Base-by-base conservation (phyloP, 306 rosid genomes). In the Vigna radiata region DNA sequence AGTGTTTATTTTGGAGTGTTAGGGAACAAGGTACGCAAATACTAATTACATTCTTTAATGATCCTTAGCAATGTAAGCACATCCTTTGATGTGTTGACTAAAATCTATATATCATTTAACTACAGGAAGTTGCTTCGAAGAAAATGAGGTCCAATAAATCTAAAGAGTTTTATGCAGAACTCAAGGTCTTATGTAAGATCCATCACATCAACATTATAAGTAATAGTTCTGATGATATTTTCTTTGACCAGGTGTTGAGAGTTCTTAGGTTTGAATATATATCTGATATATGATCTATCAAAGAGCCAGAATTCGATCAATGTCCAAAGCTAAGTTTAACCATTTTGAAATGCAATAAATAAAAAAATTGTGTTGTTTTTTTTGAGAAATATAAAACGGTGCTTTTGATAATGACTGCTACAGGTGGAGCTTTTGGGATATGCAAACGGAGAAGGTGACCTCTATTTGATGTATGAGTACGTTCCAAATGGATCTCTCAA, bases 381-480 rank as follows among this genome's bases (percentile, higher is more conserved):
- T 36, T 36, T 6, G 41, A 36, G 41, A 6, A 36, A 36, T 6
- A 36, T 6, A 36, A 36, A 36, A 36, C 8, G 41, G 41, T 36
- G 41, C 46, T 41, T 43, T 10, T 11, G 14, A 41, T 41, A 27
- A 60, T 60, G 19, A 60, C 36, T 29, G 48, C 78, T 85, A 53
- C 82, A 90, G 97, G 97, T 92, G 63, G 96, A 92, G 83, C 83
- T 90, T 61, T 81, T 88, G 85, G 97, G 92, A 36, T 92, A 87
- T 78, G 90, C 93, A 71, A 80, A 91, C 33, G 95, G 97, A 72
- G 90, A 92, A 64, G 96, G 87, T 59, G 81, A 90, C 60, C 89
- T 92, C 65, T 90, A 87, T 79, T 84, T 92, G 67, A 91, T 90
- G 37, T 92, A 90, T 73, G 93, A 88, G 81, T 92, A 78, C 59